These are phyloP conservation scores for Erythrobasidium yunnanense DNA, from an alignment of 768 basidiomycete genomes.

Conservation along the genomic window DNA sequence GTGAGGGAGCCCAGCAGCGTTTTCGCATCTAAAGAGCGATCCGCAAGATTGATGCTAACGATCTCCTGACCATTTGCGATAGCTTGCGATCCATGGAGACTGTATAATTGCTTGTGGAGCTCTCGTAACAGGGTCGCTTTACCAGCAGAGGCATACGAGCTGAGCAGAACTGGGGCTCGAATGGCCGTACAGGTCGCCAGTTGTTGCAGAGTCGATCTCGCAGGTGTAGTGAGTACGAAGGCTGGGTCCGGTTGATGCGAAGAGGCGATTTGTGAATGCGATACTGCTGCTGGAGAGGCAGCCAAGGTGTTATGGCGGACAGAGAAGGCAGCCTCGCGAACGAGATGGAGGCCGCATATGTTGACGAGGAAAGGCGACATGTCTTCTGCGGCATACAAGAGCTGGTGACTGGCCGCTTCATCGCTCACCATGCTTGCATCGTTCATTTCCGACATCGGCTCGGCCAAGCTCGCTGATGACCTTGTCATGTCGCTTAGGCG, in stretches of 20 bases:
- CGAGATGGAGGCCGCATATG: constrained; percentile 57
- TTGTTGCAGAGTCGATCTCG: constrained; percentile 51
- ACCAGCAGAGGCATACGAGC: constrained; percentile 76
- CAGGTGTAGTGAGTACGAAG: constrained; percentile 55
- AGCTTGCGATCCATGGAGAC: constrained; percentile 40
- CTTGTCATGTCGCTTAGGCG: not conserved
- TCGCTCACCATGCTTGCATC: too few relatives aligned
- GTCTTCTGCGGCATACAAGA: not conserved
- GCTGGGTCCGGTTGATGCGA: constrained; percentile 24
- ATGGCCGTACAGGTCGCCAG: constrained; percentile 58
- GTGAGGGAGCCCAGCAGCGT: constrained; percentile 85
- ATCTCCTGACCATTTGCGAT: constrained; percentile 45
- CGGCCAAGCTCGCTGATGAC: too few relatives aligned
- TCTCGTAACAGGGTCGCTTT: constrained; percentile 71
- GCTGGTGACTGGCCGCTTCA: constrained; percentile 40
- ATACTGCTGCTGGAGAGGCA: constrained; percentile 43
- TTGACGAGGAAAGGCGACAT: constrained; percentile 43
- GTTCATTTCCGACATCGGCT: too few relatives aligned
- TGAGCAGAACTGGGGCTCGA: constrained; percentile 66
- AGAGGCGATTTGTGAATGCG: constrained; percentile 29
- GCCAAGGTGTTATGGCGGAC: constrained; percentile 37
- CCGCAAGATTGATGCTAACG: constrained; percentile 78
- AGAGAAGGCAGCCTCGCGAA: constrained; percentile 46
- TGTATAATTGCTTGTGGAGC: constrained; percentile 58
- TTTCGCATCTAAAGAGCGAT: constrained; percentile 88